Evolutionary conservation across 805 yeast genomes (phyloP).

Genomic region (Teunomyces kruisii): DNA sequence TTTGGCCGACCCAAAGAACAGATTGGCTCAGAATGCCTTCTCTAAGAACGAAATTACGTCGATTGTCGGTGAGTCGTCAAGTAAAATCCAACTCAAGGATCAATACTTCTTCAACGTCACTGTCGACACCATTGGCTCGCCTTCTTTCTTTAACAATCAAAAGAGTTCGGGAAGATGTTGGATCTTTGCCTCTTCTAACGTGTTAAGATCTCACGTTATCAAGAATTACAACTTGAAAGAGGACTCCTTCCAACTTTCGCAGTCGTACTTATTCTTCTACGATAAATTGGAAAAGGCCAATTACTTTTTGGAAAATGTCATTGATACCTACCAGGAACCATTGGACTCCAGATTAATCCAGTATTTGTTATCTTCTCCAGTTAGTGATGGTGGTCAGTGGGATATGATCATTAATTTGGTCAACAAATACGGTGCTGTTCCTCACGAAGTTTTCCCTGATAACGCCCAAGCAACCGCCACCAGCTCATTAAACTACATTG

Average conservation of each 20-base stretch:
- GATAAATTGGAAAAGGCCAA: slow-evolving; percentile 86
- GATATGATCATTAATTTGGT: slow-evolving; percentile 77
- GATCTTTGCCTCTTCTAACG: slow-evolving; percentile 82
- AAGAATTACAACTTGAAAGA: slow-evolving; percentile 54
- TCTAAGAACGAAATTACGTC: slow-evolving; percentile 46
- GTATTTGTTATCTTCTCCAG: slow-evolving; percentile 63
- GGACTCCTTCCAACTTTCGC: slow-evolving; percentile 68
- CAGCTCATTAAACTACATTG: slow-evolving; percentile 53
- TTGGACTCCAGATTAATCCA: slow-evolving; percentile 72
- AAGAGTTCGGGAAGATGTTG: slow-evolving; percentile 80
- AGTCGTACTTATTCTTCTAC: slow-evolving; percentile 76
- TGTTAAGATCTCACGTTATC: slow-evolving; percentile 63
- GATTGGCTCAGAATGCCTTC: slow-evolving; percentile 54
- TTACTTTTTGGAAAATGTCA: slow-evolving; percentile 72
- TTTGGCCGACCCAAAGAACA: slow-evolving; percentile 47
- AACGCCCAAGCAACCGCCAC: slow-evolving; percentile 57
- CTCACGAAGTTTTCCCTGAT: slow-evolving; percentile 73
- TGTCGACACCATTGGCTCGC: slow-evolving; percentile 37
- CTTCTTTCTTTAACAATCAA: slow-evolving; percentile 52
- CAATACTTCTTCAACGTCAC: slow-evolving; percentile 37
- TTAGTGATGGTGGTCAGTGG: slow-evolving; percentile 86
- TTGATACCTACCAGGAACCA: slow-evolving; percentile 64
- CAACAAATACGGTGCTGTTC: slow-evolving; percentile 80
- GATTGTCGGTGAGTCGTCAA: slow-evolving; percentile 38
- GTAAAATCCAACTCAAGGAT: slow-evolving; percentile 18